Conservation (phyloP, 306 rosid genomes). For the Nissolia schottii region DNA sequence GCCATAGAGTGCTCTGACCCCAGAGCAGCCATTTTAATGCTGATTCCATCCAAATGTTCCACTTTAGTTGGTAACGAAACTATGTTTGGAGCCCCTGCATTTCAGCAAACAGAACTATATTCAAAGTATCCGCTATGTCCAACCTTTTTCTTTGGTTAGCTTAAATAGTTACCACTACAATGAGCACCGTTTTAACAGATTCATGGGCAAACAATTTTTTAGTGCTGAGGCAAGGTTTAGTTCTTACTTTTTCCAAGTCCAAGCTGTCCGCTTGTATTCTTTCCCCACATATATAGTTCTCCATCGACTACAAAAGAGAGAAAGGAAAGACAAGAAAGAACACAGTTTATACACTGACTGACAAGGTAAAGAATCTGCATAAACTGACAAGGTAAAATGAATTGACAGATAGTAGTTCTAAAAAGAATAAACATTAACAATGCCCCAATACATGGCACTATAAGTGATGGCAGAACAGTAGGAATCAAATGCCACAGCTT, state of each 20-base stretch:
- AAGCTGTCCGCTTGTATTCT: constrained; percentile 84
- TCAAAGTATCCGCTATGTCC: background rate
- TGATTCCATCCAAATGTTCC: constrained; percentile 74
- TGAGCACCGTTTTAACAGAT: background rate
- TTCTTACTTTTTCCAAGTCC: constrained; percentile 90
- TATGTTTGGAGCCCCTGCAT: constrained; percentile 57
- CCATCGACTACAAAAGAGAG: constrained; percentile 59
- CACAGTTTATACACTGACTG: background rate
- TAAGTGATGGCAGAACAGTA: background rate
- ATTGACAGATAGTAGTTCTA: background rate
- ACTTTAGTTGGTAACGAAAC: constrained; percentile 76
- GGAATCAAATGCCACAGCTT: background rate
- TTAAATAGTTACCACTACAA: constrained; percentile 10
- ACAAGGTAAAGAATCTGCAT: constrained; percentile 15
- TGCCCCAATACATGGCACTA: background rate
- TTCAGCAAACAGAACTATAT: constrained; percentile 20
- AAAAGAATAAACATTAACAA: background rate
- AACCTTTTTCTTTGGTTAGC: constrained; percentile 1
- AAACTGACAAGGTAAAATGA: background rate
- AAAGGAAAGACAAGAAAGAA: background rate
- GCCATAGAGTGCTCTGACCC: constrained; percentile 92
- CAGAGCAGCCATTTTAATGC: constrained; percentile 66
- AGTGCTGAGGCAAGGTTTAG: constrained; percentile 24
- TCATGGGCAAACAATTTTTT: background rate
- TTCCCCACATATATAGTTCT: constrained; percentile 90